Base-by-base conservation (phyloP, 768 basidiomycete species). In the Suillus hirtellus region DNA sequence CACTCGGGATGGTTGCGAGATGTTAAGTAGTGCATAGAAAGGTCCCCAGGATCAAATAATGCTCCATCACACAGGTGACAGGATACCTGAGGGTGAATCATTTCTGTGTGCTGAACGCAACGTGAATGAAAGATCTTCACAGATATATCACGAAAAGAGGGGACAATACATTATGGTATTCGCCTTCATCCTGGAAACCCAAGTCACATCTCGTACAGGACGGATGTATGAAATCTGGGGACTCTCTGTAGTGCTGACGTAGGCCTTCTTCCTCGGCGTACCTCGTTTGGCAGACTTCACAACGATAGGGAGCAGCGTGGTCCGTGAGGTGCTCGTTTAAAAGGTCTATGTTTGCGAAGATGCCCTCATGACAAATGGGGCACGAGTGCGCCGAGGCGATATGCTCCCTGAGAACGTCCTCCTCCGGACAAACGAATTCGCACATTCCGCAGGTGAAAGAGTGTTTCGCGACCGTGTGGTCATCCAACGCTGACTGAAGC, bases 191-290 rank as follows among this genome's bases (percentile, higher is more conserved):
- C 61, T 74, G 74, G 40, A 80, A 81, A 46, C 76, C 79, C 9
- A 68, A 38, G 17, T 61, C 56, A 56, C 81, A 82, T 40, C 58
- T 60, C 19, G 63, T 59, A 62, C 81, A 82, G 1, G 68, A 67
- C 2, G 80, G 79, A 42, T 83, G 82, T 14, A 71, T 17, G 19
- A 70, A 69, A 54, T 69, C 69, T 7, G 71, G 52, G 2, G 80
- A 78, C 6, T 76, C 70, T 56, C 65, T 71, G 66, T 81, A 82
- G 63, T 84, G 83, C 5, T 68, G 66, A 21, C 72, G 66, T 3
- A 83, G 72, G 3, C 74, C 73, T 14, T 79, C 79, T 59, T 79
- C 75, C 43, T 75, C 69, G 3, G 63, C 37, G 52, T 67, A 75
- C 1, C 68, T 71, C 49, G 68, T 58, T 35, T 67, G 67, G 11